Evolutionary conservation across 345 rosid genomes (phyloP).

Genomic region (Psidium friedrichsthalianum): DNA sequence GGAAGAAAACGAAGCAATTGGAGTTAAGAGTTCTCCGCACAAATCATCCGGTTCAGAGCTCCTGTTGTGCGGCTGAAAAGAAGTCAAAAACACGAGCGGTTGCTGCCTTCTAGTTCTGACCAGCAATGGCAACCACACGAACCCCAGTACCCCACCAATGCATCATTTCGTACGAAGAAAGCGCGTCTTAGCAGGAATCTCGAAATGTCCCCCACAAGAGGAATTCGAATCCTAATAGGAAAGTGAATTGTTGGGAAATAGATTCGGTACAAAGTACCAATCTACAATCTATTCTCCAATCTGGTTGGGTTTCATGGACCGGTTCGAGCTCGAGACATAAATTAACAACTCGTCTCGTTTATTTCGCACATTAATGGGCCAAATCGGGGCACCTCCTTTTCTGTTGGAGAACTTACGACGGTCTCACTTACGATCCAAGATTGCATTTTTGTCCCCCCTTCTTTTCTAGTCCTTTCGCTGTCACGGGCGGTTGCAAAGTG

Average conservation of each 20-base stretch:
- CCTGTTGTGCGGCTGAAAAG: neutral
- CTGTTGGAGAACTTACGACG: neutral
- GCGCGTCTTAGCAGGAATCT: neutral
- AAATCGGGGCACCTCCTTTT: neutral
- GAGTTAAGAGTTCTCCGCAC: neutral
- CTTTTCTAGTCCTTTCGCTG: neutral
- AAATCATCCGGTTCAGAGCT: neutral
- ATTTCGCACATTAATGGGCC: neutral
- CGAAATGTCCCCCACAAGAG: neutral
- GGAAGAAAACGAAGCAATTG: neutral
- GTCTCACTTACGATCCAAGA: neutral
- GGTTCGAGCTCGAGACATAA: neutral
- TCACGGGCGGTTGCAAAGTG: neutral
- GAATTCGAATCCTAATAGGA: neutral
- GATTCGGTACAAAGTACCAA: neutral
- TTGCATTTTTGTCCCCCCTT: too few species aligned
- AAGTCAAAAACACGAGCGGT: too few species aligned
- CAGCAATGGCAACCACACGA: too few species aligned
- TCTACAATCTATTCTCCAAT: neutral
- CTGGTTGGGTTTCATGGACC: neutral
- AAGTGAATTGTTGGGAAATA: neutral
- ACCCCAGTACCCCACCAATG: too few species aligned
- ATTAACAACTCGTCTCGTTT: too few species aligned
- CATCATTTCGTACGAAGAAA: too few species aligned
- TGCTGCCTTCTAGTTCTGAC: too few species aligned